phyloP scores from a whole-genome alignment of 192 early-diverging fungal genomes.

The Fimicolochytrium jonesii region DNA sequence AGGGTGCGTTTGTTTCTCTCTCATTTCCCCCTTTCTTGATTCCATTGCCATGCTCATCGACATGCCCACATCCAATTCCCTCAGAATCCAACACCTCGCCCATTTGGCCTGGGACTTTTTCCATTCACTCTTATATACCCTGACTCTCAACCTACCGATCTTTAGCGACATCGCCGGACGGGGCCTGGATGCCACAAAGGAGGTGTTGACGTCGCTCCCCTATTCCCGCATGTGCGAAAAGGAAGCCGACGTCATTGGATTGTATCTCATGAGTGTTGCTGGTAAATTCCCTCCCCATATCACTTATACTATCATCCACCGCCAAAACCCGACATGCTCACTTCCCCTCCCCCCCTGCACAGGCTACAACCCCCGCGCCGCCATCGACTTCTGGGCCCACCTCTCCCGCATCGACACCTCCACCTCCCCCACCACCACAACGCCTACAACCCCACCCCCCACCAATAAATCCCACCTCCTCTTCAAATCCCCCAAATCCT shows the following conservation, averaged over 20 bases:
- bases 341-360: not conserved
- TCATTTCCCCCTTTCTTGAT: slow-evolving; percentile 14
- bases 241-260: slow-evolving; percentile 45
- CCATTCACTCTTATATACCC: slow-evolving; percentile 36
- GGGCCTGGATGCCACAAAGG: slow-evolving; percentile 23
- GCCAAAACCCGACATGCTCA: not conserved
- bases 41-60: not conserved
- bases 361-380: slow-evolving; percentile 36
- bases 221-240: slow-evolving; percentile 44
- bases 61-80: no score
- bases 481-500: no score
- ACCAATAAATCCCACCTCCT: no score
- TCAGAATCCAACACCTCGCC: slow-evolving; percentile 18
- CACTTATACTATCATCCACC: not conserved
- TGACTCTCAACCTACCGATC: slow-evolving; percentile 38
- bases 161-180: slow-evolving; percentile 35
- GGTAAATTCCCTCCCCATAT: not conserved
- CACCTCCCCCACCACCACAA: not conserved
- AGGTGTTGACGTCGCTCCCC: slow-evolving; percentile 30
- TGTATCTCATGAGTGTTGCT: slow-evolving; percentile 42
- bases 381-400: slow-evolving; percentile 26
- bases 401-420: not conserved
- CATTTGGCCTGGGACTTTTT: slow-evolving; percentile 23
- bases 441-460: no score
- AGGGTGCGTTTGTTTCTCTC: slow-evolving; percentile 3